Base-by-base conservation (phyloP, 1,284 basidiomycete genomes). In the Moesziomyces sp. region DNA sequence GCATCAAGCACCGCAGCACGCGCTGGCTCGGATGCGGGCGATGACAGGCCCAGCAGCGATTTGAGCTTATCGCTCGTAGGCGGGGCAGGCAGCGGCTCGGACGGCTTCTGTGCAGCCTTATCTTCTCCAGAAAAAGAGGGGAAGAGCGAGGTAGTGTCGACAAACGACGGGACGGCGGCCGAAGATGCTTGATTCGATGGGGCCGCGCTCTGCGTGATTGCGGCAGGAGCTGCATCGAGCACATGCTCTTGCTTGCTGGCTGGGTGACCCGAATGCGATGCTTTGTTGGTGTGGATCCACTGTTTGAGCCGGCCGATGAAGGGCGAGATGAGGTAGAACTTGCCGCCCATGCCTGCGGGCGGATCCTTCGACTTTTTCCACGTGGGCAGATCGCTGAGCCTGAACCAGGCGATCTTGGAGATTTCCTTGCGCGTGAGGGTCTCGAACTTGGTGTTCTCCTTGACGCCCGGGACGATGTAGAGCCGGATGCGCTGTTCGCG, bases 361-460 rank as follows among this genome's bases (percentile, higher is more conserved):
- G 30, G 89, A 43, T 79, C 82, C 86, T 90, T 91, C 78, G 91
- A 91, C 66, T 91, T 90, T 82, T 90, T 93, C 94, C 94, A 99
- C 0, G 93, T 94, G 0, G 97, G 97, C 23, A 99, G 87, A 84
- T 98, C 94, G 34, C 88, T 87, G 47, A 99, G 86, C 67, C 87
- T 90, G 85, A 97, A 98, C 97, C 97, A 99, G 81, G 95, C 91
- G 77, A 99, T 99, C 87, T 97, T 95, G 80, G 94, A 97, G 79
- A 99, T 99, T 87, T 99, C 97, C 86, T 98, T 98, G 67, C 96
- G 88, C 3, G 97, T 99, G 85, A 91, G 91, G 5, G 97, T 97
- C 85, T 93, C 89, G 86, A 99, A 98, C 14, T 88, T 87, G 70
- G 91, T 97, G 79, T 91, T 89, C 85, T 97, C 94, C 56, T 92